Percentiles rank a stretch among this genome's conserved stretches.
phyloP scores from a whole-genome alignment of 495 filamentous ascomycete species.

The Trichoderma gamsii region DNA sequence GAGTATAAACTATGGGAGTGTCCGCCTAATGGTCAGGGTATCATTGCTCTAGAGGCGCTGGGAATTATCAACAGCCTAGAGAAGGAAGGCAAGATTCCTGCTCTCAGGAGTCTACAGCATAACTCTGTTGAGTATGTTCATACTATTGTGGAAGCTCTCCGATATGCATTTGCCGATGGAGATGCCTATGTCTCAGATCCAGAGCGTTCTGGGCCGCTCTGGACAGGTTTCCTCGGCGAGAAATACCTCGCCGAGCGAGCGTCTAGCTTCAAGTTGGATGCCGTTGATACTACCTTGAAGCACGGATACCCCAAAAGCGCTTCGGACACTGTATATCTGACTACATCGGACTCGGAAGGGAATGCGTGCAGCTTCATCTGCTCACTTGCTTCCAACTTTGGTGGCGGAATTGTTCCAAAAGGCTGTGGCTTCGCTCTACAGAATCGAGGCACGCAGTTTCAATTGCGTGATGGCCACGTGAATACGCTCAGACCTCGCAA shows the following conservation, averaged over 20 bases:
- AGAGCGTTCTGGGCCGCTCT: slow-evolving; percentile 57
- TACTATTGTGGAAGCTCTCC: slow-evolving; percentile 81
- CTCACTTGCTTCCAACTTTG: slow-evolving; percentile 87
- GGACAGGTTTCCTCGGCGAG: slow-evolving; percentile 50
- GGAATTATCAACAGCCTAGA: slow-evolving; percentile 86
- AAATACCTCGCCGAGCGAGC: slow-evolving; percentile 38
- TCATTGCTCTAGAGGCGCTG: slow-evolving; percentile 88
- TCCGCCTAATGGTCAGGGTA: slow-evolving; percentile 92
- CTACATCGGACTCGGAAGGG: slow-evolving; percentile 69
- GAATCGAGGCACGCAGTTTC: slow-evolving; percentile 84
- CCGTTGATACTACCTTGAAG: slow-evolving; percentile 21
- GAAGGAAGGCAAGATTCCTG: slow-evolving; percentile 58
- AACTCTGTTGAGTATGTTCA: slow-evolving; percentile 73
- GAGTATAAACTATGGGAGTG: slow-evolving; percentile 83
- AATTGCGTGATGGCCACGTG: slow-evolving; percentile 58
- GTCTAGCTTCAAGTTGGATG: slow-evolving; percentile 30
- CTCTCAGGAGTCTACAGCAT: slow-evolving; percentile 60
- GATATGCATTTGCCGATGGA: slow-evolving; percentile 89
- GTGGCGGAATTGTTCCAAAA: slow-evolving; percentile 74
- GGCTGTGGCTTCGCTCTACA: slow-evolving; percentile 89
- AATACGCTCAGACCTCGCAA: slow-evolving; percentile 75
- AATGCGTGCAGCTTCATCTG: slow-evolving; percentile 97
- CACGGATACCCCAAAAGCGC: slow-evolving; percentile 57
- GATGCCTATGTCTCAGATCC: slow-evolving; percentile 88
- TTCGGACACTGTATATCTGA: slow-evolving; percentile 89